These are phyloP conservation scores for Thalassia testudinum DNA, from an alignment of 116 monocot genomes.

Conservation along the genomic window DNA sequence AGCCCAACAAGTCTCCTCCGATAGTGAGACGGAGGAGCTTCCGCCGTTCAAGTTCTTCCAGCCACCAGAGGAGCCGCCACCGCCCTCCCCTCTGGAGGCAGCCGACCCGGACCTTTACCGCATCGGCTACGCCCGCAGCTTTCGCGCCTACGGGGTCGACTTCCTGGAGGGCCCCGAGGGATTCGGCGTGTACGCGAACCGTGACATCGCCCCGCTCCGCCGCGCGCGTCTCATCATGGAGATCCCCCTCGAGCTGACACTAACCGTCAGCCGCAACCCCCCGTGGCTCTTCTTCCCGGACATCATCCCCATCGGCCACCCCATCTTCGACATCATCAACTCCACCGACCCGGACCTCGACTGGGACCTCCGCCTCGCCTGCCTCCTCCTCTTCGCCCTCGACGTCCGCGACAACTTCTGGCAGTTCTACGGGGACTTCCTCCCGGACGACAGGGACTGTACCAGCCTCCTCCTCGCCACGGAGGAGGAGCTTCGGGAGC, in stretches of 20 bases:
- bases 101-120: constrained; percentile 91
- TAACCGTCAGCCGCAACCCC: constrained; percentile 78
- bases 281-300: constrained; percentile 99
- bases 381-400: constrained; percentile 78
- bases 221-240: constrained; percentile 86
- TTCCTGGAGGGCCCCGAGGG: constrained; percentile 93
- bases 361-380: constrained; percentile 92
- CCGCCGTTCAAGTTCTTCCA: too few species aligned
- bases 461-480: constrained; percentile 84
- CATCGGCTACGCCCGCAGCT: constrained; percentile 66
- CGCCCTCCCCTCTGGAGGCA: too few species aligned
- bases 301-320: constrained; percentile 85
- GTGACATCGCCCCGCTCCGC: constrained; percentile 67
- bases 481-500: constrained; percentile 76
- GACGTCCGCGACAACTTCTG: constrained; percentile 86
- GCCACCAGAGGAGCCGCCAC: too few species aligned
- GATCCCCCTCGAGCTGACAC: constrained; percentile 85
- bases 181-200: constrained; percentile 69
- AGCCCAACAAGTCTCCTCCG: too few species aligned
- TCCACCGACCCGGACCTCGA: constrained; percentile 94
- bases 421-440: constrained; percentile 96
- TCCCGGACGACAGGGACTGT: constrained; percentile 74
- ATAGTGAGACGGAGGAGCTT: too few species aligned
- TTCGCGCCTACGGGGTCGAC: constrained; percentile 79
- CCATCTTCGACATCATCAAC: constrained; percentile 96